Evolutionary conservation across 2,329 filamentous ascomycete species (phyloP).

Genomic region (Verticillium nubilum): DNA sequence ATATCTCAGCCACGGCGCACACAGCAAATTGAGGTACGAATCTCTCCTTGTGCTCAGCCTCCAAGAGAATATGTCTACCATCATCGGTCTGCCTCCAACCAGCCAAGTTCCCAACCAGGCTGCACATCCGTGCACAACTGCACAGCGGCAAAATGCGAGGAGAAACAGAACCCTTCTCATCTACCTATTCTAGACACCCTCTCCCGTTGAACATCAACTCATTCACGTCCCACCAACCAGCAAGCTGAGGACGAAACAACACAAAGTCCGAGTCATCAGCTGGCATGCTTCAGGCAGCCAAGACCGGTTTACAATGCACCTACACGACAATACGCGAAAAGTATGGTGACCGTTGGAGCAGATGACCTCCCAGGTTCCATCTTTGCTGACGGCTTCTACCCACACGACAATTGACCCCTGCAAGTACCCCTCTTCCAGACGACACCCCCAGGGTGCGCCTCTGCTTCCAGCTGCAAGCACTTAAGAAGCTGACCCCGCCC

Average conservation of each 20-base stretch:
- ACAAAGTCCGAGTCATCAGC: neutral
- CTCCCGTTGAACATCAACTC: neutral
- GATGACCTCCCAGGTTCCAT: neutral
- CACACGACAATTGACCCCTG: neutral
- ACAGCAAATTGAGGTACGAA: neutral
- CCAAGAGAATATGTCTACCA: neutral
- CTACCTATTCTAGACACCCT: neutral
- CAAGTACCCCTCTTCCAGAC: neutral
- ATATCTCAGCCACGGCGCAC: neutral
- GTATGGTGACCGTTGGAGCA: neutral
- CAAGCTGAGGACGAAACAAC: neutral
- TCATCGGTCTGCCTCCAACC: neutral
- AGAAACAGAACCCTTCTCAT: neutral
- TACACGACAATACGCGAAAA: neutral
- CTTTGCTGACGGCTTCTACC: neutral
- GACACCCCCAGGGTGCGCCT: neutral
- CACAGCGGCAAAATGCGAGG: neutral
- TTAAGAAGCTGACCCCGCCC: constrained; percentile 1
- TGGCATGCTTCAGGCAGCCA: neutral
- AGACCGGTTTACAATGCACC: neutral
- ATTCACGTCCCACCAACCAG: neutral
- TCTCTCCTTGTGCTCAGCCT: neutral
- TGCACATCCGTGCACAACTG: neutral
- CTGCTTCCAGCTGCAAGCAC: neutral
- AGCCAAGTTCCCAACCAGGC: neutral